phyloP scores from a whole-genome alignment of 176 grass and related monocot species.

The Tuctoria greenei region DNA sequence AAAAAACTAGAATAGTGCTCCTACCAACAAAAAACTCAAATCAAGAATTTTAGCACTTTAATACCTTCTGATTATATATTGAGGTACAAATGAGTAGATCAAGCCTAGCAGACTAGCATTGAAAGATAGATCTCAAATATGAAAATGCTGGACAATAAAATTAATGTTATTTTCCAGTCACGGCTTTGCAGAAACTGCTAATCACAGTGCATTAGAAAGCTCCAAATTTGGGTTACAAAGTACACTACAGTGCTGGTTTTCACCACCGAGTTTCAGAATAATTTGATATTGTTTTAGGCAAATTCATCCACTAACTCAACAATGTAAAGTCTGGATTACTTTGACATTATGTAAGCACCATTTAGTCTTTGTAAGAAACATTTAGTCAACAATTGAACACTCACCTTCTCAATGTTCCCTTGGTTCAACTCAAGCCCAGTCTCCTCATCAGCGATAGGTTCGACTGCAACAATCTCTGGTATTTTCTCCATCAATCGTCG shows the following conservation, averaged over 20 bases:
- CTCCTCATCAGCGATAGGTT: constrained; percentile 78
- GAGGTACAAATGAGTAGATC: background rate
- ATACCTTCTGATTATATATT: background rate
- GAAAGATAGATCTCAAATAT: constrained; percentile 18
- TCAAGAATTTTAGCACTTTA: background rate
- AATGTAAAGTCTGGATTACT: constrained; percentile 1
- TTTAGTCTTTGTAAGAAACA: background rate
- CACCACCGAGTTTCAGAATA: background rate
- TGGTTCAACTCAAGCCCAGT: constrained; percentile 82
- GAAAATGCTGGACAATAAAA: constrained; percentile 2
- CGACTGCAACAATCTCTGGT: constrained; percentile 90
- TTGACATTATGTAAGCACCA: background rate
- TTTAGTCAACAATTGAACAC: background rate
- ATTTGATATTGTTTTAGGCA: background rate
- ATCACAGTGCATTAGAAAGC: background rate
- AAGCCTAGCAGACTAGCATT: background rate
- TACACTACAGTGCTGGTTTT: background rate
- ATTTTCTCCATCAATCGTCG: constrained; percentile 95
- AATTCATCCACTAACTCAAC: background rate
- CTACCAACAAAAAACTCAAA: background rate
- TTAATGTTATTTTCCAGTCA: background rate
- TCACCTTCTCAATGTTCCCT: constrained; percentile 95
- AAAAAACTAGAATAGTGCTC: background rate
- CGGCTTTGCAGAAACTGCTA: background rate
- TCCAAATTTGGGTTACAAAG: background rate